A percentile compares a stretch with the other conserved stretches of the same genome.
Evolutionary conservation across 2,329 filamentous ascomycete genomes (phyloP).

Genomic region (Xylariaceae sp.): DNA sequence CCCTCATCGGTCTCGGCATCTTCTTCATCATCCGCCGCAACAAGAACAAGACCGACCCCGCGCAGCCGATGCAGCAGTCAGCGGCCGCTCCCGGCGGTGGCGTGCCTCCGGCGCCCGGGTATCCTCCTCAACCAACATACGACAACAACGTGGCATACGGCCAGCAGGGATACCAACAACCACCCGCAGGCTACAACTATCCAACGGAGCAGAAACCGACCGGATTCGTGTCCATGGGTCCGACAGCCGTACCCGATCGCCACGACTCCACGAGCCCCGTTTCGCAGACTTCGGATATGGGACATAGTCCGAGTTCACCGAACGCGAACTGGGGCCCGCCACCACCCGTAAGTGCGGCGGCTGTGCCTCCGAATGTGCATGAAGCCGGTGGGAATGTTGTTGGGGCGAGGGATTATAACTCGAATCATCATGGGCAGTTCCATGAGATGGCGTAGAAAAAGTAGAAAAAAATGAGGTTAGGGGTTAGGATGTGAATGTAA

Average conservation of each 20-base stretch:
- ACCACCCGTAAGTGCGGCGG: constrained; percentile 11
- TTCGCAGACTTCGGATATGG: constrained; percentile 23
- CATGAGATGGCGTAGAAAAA: constrained; percentile 33
- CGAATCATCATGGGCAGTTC: constrained; percentile 36
- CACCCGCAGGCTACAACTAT: constrained; percentile 20
- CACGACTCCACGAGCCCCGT: constrained; percentile 29
- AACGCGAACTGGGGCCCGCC: constrained; percentile 24
- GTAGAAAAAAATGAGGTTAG: too few relatives aligned
- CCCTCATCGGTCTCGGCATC: constrained; percentile 36
- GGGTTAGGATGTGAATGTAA: too few relatives aligned
- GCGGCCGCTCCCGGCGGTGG: neutral
- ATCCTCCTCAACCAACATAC: constrained; percentile 16
- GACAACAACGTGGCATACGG: constrained; percentile 5
- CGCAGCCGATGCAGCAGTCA: constrained; percentile 18
- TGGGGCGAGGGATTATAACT: constrained; percentile 29
- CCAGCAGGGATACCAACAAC: constrained; percentile 21
- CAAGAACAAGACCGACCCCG: constrained; percentile 17
- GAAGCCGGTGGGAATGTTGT: constrained; percentile 36
- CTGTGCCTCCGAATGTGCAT: constrained; percentile 31
- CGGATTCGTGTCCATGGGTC: constrained; percentile 23
- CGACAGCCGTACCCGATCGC: constrained; percentile 21
- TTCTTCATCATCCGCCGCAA: constrained; percentile 40
- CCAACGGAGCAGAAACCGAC: constrained; percentile 22
- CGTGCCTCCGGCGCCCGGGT: constrained; percentile 2
- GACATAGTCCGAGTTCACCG: constrained; percentile 23